Evolutionary conservation across 176 grass and related monocot species (phyloP).

Genomic region (Phyllostachys edulis): DNA sequence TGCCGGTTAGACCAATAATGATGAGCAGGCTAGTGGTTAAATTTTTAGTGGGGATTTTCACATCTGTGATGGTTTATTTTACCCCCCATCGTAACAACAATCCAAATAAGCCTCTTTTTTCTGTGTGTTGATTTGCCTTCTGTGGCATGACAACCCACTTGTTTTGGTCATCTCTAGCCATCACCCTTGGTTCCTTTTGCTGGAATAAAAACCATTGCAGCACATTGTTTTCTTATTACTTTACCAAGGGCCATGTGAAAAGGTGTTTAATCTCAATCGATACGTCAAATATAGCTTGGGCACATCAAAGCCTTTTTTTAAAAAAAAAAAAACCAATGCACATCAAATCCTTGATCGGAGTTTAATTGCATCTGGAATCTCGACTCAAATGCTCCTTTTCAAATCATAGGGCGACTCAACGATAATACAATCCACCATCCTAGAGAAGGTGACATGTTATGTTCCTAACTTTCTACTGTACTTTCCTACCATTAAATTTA

Average conservation of each 20-base stretch:
- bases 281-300: neutral
- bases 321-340: too few relatives aligned
- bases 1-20: neutral
- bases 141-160: neutral
- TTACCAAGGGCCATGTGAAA: constrained; percentile 22
- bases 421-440: neutral
- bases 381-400: neutral
- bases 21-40: neutral
- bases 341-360: neutral
- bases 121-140: neutral
- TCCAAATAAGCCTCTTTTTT: neutral
- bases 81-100: neutral
- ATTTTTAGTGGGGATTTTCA: neutral
- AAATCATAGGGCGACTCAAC: neutral
- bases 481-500: neutral
- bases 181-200: constrained; percentile 10
- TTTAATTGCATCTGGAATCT: neutral
- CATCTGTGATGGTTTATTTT: neutral
- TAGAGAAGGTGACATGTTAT: neutral
- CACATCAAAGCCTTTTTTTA: neutral
- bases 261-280: constrained; percentile 37
- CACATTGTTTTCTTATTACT: constrained; percentile 25
- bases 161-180: constrained; percentile 14
- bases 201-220: neutral
- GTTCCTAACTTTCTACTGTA: neutral